Conservation (phyloP, 139 green algal species). For the Chlorella ohadii region DNA sequence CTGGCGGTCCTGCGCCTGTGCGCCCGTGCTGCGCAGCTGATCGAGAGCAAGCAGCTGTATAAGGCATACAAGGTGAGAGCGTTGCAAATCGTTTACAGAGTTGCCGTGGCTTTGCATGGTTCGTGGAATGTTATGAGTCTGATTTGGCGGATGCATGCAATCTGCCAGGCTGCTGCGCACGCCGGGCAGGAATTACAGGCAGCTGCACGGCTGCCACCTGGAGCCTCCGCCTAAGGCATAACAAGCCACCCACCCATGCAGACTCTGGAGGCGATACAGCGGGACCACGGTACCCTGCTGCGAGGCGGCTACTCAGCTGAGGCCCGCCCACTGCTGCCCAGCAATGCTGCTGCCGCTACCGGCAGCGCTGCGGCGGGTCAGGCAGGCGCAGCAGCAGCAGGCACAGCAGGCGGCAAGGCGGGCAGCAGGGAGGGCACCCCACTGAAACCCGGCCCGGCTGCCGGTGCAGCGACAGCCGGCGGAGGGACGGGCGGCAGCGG, state of each 20-base stretch:
- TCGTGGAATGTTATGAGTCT: no score
- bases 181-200: no score
- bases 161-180: no score
- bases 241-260: no score
- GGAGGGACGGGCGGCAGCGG: not conserved
- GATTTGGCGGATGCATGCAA: no score
- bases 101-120: no score
- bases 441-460: not conserved
- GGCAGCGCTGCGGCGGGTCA: not conserved
- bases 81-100: no score
- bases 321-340: not conserved
- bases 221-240: no score
- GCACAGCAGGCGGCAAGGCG: not conserved
- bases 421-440: slow-evolving; percentile 3
- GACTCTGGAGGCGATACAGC: slow-evolving; percentile 53
- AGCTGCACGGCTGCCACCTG: no score
- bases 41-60: slow-evolving; percentile 62
- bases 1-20: slow-evolving; percentile 63
- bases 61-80: slow-evolving; percentile 46
- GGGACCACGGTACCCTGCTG: slow-evolving; percentile 10
- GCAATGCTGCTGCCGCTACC: not conserved
- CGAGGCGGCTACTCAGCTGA: not conserved
- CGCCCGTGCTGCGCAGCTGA: slow-evolving; percentile 39
- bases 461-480: not conserved
- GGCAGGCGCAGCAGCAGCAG: not conserved